Evolutionary conservation across 257 asterid species (phyloP).

Genomic region (Capsicum rhomboideum): DNA sequence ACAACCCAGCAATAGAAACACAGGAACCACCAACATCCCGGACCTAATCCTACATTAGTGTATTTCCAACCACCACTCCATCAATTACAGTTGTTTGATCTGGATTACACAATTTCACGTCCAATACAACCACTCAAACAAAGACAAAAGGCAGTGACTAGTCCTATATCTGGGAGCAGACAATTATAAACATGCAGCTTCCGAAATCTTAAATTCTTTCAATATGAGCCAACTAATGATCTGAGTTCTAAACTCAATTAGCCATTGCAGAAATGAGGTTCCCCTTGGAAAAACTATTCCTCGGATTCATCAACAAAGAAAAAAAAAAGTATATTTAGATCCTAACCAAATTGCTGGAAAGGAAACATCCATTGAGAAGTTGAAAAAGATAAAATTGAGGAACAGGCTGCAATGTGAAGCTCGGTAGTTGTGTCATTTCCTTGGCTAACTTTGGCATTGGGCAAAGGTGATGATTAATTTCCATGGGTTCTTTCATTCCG

Average conservation of each 20-base stretch:
- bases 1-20: background rate
- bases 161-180: background rate
- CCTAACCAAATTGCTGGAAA: background rate
- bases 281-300: background rate
- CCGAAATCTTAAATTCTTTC: background rate
- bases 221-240: background rate
- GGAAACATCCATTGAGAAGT: background rate
- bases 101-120: background rate
- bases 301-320: background rate
- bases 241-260: background rate
- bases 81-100: background rate
- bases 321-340: background rate
- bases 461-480: too few relatives aligned
- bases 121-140: background rate
- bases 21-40: background rate
- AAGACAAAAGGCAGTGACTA: too few relatives aligned
- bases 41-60: background rate
- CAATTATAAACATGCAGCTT: background rate
- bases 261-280: background rate
- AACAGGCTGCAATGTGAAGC: too few relatives aligned
- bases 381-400: background rate
- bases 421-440: too few relatives aligned
- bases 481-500: too few relatives aligned
- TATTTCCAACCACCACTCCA: background rate
- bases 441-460: too few relatives aligned